These are phyloP conservation scores for Leucoagaricus sp. DNA, from an alignment of 1,284 basidiomycete genomes.

Conservation along the genomic window DNA sequence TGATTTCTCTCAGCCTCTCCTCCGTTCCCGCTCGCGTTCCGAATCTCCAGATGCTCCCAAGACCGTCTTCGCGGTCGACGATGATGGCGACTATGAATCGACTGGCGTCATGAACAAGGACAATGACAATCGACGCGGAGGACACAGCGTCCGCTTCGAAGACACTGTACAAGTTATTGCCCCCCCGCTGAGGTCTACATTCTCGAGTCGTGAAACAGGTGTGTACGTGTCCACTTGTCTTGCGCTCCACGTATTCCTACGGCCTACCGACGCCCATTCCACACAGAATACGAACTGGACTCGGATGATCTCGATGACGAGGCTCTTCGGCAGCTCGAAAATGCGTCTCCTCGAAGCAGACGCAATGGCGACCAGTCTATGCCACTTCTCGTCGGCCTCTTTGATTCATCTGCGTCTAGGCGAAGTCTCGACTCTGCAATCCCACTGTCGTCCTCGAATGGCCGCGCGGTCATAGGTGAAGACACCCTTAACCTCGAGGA, in stretches of 20 bases:
- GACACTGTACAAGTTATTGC: conserved; percentile 69
- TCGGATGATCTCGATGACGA: conserved; percentile 71
- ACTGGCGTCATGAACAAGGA: conserved; percentile 25
- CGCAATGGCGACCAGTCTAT: conserved; percentile 54
- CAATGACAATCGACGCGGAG: conserved; percentile 30
- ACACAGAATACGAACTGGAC: conserved; percentile 75
- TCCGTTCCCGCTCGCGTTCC: conserved; percentile 29
- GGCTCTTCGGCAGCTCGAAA: conserved; percentile 31
- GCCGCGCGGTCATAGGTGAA: conserved; percentile 31
- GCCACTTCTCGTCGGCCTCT: conserved; percentile 76
- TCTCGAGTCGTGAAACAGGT: conserved; percentile 77
- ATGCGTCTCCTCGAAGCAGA: conserved; percentile 37
- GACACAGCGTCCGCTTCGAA: conserved; percentile 57
- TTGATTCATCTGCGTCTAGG: conserved; percentile 61
- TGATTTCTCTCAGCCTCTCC: conserved; percentile 56
- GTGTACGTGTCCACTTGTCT: conserved; percentile 33
- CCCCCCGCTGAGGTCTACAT: conserved; percentile 68
- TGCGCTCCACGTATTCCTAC: conserved; percentile 1
- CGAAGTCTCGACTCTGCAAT: conserved; percentile 55
- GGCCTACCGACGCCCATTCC: conserved; percentile 9
- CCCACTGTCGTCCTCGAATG: conserved; percentile 43
- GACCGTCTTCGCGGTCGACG: conserved; percentile 50
- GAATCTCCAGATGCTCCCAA: conserved; percentile 24
- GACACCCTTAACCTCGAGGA: conserved; percentile 63
- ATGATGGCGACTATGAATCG: conserved; percentile 40